phyloP scores from a whole-genome alignment of 2,329 filamentous ascomycete genomes.

The Rhytidhysteron rufulum region DNA sequence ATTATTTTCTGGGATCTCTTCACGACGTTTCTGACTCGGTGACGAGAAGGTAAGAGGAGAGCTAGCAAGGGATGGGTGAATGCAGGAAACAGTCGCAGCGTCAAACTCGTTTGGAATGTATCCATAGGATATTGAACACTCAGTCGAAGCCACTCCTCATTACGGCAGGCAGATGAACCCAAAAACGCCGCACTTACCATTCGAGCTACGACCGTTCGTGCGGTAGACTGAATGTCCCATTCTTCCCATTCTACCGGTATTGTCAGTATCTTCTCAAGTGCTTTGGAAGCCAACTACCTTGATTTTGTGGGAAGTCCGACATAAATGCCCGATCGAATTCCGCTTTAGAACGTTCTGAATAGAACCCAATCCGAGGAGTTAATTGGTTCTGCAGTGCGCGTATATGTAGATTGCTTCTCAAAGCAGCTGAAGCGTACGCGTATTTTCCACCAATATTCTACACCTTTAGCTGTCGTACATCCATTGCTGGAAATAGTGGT shows the following conservation, averaged over 20 bases:
- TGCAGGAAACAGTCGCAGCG: slow-evolving; percentile 32
- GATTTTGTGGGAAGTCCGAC: slow-evolving; percentile 9
- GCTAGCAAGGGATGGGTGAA: slow-evolving; percentile 28
- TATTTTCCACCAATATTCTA: not conserved
- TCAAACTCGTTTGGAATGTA: slow-evolving; percentile 25
- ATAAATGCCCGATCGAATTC: slow-evolving; percentile 15
- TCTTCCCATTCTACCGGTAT: slow-evolving; percentile 9
- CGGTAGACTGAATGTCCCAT: slow-evolving; percentile 13
- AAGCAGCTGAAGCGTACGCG: not conserved
- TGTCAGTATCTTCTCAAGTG: not conserved
- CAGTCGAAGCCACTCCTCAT: slow-evolving; percentile 37
- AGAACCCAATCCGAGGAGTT: slow-evolving; percentile 14
- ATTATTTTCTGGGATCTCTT: slow-evolving; percentile 4
- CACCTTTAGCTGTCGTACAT: not conserved
- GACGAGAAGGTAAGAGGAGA: slow-evolving; percentile 3
- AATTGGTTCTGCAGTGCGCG: slow-evolving; percentile 13
- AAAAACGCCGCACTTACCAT: slow-evolving; percentile 40
- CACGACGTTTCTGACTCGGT: slow-evolving; percentile 1
- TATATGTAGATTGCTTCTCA: slow-evolving; percentile 6
- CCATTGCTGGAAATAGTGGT: not conserved
- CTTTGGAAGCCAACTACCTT: slow-evolving; percentile 1
- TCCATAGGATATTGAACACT: slow-evolving; percentile 33
- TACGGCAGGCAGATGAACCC: slow-evolving; percentile 31
- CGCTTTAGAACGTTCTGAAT: slow-evolving; percentile 8
- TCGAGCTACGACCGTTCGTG: slow-evolving; percentile 35